phyloP scores from a whole-genome alignment of 2,329 filamentous ascomycete genomes.

The Alternaria burnsii region DNA sequence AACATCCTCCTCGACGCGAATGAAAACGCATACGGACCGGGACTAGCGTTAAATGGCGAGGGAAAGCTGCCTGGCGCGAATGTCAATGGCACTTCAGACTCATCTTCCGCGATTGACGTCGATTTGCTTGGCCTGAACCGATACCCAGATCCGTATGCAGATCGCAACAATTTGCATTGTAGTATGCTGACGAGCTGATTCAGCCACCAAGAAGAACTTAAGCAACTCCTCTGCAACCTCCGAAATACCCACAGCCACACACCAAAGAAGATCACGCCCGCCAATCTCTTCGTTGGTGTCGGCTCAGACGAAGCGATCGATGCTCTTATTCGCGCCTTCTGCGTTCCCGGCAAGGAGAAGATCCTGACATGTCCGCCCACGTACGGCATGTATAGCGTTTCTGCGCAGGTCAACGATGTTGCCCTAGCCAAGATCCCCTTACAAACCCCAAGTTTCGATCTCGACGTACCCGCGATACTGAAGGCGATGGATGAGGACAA shows the following conservation, averaged over 20 bases:
- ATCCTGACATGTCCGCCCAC: slow-evolving; percentile 96
- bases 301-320: slow-evolving; percentile 98
- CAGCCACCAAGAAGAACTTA: slow-evolving; percentile 83
- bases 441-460: slow-evolving; percentile 74
- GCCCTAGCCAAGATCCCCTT: slow-evolving; percentile 86
- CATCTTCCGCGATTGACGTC: slow-evolving; percentile 63
- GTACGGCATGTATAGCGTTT: slow-evolving; percentile 98
- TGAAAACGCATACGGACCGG: slow-evolving; percentile 94
- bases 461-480: slow-evolving; percentile 74
- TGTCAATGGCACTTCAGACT: slow-evolving; percentile 49
- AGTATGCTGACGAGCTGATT: not conserved
- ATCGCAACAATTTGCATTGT: not conserved
- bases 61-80: slow-evolving; percentile 58
- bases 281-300: slow-evolving; percentile 92
- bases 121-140: slow-evolving; percentile 86
- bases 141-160: slow-evolving; percentile 82
- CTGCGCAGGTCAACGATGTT: slow-evolving; percentile 92
- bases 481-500: slow-evolving; percentile 69
- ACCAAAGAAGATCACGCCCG: slow-evolving; percentile 73
- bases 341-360: slow-evolving; percentile 82
- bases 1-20: slow-evolving; percentile 98
- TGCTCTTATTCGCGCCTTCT: slow-evolving; percentile 91
- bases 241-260: slow-evolving; percentile 89
- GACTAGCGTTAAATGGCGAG: slow-evolving; percentile 64
- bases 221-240: slow-evolving; percentile 84